phyloP scores from a whole-genome alignment of 2,329 filamentous ascomycete species.

The Aspergillus sojae region DNA sequence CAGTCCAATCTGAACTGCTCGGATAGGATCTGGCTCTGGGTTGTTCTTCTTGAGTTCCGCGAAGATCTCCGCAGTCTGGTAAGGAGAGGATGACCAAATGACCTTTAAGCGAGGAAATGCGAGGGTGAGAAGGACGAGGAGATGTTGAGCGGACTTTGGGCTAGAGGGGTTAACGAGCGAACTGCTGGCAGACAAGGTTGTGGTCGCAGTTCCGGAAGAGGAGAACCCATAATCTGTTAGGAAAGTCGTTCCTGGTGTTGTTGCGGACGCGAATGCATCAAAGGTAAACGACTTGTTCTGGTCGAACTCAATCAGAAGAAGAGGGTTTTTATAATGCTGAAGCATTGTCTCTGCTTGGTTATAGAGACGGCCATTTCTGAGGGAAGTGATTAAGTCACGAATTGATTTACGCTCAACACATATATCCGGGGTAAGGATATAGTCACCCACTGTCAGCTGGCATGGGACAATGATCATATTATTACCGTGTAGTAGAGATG shows the following conservation, averaged over 20 bases:
- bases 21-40: conserved; percentile 85
- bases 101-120: conserved; percentile 88
- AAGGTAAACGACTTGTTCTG: conserved; percentile 97
- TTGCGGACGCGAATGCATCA: conserved; percentile 60
- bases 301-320: conserved; percentile 97
- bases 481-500: conserved; percentile 85
- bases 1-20: conserved; percentile 80
- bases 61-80: conserved; percentile 97
- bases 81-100: conserved; percentile 91
- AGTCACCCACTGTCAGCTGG: conserved; percentile 95
- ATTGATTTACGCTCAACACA: conserved; percentile 95
- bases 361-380: conserved; percentile 88
- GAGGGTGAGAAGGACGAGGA: conserved; percentile 87
- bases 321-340: conserved; percentile 82
- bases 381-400: conserved; percentile 85
- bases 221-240: conserved; percentile 58
- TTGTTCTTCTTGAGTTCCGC: conserved; percentile 88
- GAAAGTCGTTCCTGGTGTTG: conserved; percentile 44
- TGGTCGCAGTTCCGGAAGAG: conserved; percentile 44
- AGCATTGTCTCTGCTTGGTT: conserved; percentile 94
- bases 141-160: conserved; percentile 81
- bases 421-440: conserved; percentile 86
- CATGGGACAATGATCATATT: conserved; percentile 89
- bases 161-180: conserved; percentile 64
- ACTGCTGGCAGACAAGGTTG: conserved; percentile 59